phyloP scores from a whole-genome alignment of 345 rosid species.

The Isatis tinctoria region DNA sequence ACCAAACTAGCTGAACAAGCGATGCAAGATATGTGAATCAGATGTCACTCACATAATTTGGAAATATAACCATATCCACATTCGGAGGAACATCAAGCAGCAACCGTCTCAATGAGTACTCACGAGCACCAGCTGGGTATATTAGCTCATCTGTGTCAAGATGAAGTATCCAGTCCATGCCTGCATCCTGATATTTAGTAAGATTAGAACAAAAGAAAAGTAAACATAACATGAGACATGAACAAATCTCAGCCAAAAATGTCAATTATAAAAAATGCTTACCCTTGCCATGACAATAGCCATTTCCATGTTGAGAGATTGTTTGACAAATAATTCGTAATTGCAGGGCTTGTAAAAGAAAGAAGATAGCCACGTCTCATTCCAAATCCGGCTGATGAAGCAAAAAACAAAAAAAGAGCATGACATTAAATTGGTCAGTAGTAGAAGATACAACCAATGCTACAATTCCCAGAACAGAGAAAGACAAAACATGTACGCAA shows the following conservation, averaged over 20 bases:
- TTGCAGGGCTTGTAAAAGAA: slow-evolving; percentile 98
- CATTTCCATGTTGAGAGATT: slow-evolving; percentile 99
- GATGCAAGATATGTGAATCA: background rate
- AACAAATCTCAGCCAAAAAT: slow-evolving; percentile 13
- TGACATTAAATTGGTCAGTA: background rate
- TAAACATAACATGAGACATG: slow-evolving; percentile 1
- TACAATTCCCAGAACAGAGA: background rate
- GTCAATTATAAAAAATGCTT: slow-evolving; percentile 28
- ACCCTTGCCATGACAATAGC: slow-evolving; percentile 99
- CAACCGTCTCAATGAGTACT: slow-evolving; percentile 80
- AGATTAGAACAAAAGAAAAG: slow-evolving; percentile 1
- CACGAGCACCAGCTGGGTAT: slow-evolving; percentile 89
- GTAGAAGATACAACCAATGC: background rate
- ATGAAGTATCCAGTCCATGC: slow-evolving; percentile 92
- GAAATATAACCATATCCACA: slow-evolving; percentile 90
- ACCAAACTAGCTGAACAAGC: background rate
- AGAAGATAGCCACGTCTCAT: slow-evolving; percentile 92
- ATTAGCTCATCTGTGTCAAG: slow-evolving; percentile 92
- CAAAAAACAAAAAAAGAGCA: background rate
- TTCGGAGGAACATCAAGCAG: slow-evolving; percentile 78
- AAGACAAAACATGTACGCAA: background rate
- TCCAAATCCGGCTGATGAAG: slow-evolving; percentile 82
- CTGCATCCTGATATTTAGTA: slow-evolving; percentile 55
- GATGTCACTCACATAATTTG: slow-evolving; percentile 77
- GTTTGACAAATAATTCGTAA: slow-evolving; percentile 94